Evolutionary conservation across 2,329 filamentous ascomycete species (phyloP).

Genomic region (Colletotrichum spinosum): DNA sequence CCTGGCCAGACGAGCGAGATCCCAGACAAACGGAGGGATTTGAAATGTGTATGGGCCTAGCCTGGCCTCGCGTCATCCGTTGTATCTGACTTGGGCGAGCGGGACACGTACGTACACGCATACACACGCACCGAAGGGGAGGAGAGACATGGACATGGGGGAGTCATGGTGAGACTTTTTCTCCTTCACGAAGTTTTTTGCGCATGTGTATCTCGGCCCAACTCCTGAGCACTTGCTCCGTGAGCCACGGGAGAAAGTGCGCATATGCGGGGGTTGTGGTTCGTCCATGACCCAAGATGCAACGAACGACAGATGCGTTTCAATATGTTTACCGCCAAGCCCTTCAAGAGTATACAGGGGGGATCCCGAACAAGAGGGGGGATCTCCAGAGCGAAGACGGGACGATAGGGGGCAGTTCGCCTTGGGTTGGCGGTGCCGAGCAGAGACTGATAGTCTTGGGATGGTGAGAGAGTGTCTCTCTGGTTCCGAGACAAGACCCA

Average conservation of each 20-base stretch:
- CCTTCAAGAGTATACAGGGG: slow-evolving; percentile 5
- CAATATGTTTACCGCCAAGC: slow-evolving; percentile 34
- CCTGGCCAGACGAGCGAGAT: slow-evolving; percentile 6
- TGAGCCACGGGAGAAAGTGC: slow-evolving; percentile 4
- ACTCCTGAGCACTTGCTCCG: slow-evolving; percentile 27
- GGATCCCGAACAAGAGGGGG: slow-evolving; percentile 2
- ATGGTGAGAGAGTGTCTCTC: slow-evolving; percentile 14
- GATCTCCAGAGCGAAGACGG: slow-evolving; percentile 24
- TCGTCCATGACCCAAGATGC: too few relatives aligned
- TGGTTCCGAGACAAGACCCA: slow-evolving; percentile 30
- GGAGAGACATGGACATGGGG: slow-evolving; percentile 23
- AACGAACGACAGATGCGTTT: slow-evolving; percentile 32
- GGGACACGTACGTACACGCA: slow-evolving; percentile 12
- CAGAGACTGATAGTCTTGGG: background rate
- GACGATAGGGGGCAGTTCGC: slow-evolving; percentile 23
- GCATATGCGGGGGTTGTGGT: slow-evolving; percentile 2
- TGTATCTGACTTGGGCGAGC: slow-evolving; percentile 17
- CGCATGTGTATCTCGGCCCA: slow-evolving; percentile 18
- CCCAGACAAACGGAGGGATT: background rate
- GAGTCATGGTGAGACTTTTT: slow-evolving; percentile 35
- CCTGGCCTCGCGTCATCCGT: slow-evolving; percentile 15
- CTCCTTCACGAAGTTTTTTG: background rate
- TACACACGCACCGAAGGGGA: slow-evolving; percentile 24
- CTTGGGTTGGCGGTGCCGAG: slow-evolving; percentile 21
- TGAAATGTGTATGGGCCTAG: too few relatives aligned